These are phyloP conservation scores for Jamesozyma jinghongensis DNA, from an alignment of 805 yeast genomes.

Conservation along the genomic window DNA sequence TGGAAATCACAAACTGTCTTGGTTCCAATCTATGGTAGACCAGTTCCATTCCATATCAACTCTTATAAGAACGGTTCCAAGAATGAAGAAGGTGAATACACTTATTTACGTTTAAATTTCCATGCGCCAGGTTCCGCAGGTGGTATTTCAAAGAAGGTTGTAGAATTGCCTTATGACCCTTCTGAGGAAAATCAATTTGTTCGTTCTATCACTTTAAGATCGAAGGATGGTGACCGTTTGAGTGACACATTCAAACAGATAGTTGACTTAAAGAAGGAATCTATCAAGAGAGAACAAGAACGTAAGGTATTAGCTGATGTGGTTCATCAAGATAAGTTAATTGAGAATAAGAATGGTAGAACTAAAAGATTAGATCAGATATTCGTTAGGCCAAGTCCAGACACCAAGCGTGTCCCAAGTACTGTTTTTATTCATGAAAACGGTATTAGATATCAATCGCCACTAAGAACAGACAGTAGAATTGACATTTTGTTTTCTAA, in stretches of 20 bases:
- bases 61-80: slow-evolving; percentile 90
- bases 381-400: slow-evolving; percentile 91
- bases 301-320: slow-evolving; percentile 89
- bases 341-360: slow-evolving; percentile 75
- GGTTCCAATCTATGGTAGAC: slow-evolving; percentile 88
- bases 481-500: slow-evolving; percentile 84
- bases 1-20: slow-evolving; percentile 79
- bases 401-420: slow-evolving; percentile 92
- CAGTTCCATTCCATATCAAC: slow-evolving; percentile 95
- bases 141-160: slow-evolving; percentile 56
- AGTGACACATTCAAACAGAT: slow-evolving; percentile 81
- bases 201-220: slow-evolving; percentile 78
- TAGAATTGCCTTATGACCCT: slow-evolving; percentile 86
- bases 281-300: slow-evolving; percentile 84
- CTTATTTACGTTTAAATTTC: slow-evolving; percentile 82
- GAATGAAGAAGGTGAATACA: slow-evolving; percentile 92
- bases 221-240: slow-evolving; percentile 86
- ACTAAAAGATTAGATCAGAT: slow-evolving; percentile 82
- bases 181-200: slow-evolving; percentile 78
- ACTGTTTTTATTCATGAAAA: slow-evolving; percentile 85
- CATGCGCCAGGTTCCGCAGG: slow-evolving; percentile 84
- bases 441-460: slow-evolving; percentile 89
- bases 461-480: slow-evolving; percentile 72
- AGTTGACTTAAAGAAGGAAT: slow-evolving; percentile 84
- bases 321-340: slow-evolving; percentile 78